Base-by-base conservation (phyloP, 2,329 filamentous ascomycete species). In the Metarhizium sp. region DNA sequence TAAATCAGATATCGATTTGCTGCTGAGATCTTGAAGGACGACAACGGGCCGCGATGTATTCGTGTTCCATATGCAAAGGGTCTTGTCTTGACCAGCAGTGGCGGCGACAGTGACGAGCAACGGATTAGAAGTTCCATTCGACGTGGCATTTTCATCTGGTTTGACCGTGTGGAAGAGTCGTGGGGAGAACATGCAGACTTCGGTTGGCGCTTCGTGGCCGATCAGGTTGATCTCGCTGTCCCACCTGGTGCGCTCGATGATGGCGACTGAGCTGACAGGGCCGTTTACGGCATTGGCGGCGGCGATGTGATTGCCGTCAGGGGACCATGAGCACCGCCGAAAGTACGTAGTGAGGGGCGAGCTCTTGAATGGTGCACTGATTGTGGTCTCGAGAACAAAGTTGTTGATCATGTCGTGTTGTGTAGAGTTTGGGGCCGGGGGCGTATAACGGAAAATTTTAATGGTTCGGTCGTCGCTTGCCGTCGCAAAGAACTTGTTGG, bases 401-500 rank as follows among this genome's bases (percentile, higher is more conserved):
- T 99, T 99, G 73, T 95, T 95, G 60, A 94, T 85, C 75, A 96
- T 94, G 68, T 99, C 94, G 67, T 97, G 90, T 54, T 92, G 85
- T 1, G 90, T 95, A 40, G 94, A 90, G 68, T 96, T 96, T 10
- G 94, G 89, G 1, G 87, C 82, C 0, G 94, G 92, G 1, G 92
- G 88, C 2, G 89, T 96, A 70, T 96, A 99, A 57, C 92, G 85
- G 72, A 95, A 97, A 64, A 99, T 90, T 69, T 95, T 95, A 72
- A 99, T 95, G 2, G 91, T 92, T 57, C 94, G 85, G 71, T 99
- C 94, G 69, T 99, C 94, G 73, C 91, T 96, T 2, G 95, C 92
- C 0, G 95, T 99, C 16, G 95, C 94, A 71, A 99, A 99, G 76
- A 96, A 99, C 69, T 97, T 99, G 75, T 97, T 97, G 46, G 94